Percentiles rank a stretch among this genome's conserved stretches.
Conservation (phyloP, 2,329 filamentous ascomycete genomes). For the Penicillium corylophilum region DNA sequence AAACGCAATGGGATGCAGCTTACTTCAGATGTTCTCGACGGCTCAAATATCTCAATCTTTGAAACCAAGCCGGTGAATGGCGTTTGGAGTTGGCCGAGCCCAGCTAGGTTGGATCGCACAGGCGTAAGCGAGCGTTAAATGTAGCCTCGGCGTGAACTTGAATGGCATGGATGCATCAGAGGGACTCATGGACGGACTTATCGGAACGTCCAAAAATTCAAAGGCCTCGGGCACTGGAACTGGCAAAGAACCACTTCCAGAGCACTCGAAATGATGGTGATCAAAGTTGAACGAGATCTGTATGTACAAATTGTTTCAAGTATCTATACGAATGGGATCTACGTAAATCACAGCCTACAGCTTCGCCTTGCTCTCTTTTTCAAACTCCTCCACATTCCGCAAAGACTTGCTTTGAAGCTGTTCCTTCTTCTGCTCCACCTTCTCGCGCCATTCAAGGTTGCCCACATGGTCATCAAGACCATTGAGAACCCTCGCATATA, state of each 20-base stretch:
- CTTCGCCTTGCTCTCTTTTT: conserved; percentile 40
- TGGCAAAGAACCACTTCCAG: background rate
- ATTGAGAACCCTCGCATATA: conserved; percentile 66
- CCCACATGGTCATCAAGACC: conserved; percentile 56
- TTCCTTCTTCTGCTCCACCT: conserved; percentile 52
- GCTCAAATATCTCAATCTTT: background rate
- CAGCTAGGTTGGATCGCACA: background rate
- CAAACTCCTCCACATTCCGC: conserved; percentile 54
- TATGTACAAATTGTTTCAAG: background rate
- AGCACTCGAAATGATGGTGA: background rate
- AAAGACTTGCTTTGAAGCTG: conserved; percentile 41
- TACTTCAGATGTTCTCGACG: background rate
- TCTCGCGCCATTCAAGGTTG: conserved; percentile 43
- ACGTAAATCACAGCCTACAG: conserved; percentile 19
- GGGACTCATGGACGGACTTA: background rate
- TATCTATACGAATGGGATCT: background rate
- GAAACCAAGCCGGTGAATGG: background rate
- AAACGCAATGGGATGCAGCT: background rate
- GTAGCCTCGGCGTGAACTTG: background rate
- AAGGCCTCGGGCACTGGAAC: background rate
- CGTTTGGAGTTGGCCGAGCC: background rate
- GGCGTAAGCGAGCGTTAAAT: background rate
- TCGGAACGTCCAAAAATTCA: background rate
- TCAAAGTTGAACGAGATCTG: background rate
- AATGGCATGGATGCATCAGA: background rate